phyloP scores from a whole-genome alignment of 1,139 yeast species.

The Petasospora rhodanensis region DNA sequence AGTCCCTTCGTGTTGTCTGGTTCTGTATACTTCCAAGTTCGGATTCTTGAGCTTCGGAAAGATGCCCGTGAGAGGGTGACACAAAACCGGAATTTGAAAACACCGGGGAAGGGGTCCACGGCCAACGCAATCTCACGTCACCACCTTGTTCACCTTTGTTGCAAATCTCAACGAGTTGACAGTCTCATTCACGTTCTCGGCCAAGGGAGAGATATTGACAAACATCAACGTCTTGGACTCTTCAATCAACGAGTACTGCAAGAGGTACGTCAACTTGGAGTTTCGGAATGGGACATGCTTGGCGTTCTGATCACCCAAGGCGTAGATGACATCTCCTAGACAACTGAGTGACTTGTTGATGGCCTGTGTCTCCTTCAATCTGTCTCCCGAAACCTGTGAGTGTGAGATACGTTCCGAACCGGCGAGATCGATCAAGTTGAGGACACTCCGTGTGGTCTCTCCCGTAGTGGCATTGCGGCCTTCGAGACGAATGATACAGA shows the following conservation, averaged over 20 bases:
- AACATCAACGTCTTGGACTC: slow-evolving; percentile 90
- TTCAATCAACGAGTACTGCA: slow-evolving; percentile 83
- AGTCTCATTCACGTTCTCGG: slow-evolving; percentile 65
- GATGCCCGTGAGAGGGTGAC: too few species aligned
- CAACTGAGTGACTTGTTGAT: slow-evolving; percentile 87
- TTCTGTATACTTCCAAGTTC: too few species aligned
- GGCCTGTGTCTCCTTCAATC: slow-evolving; percentile 83
- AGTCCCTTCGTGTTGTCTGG: too few species aligned
- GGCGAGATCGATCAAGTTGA: slow-evolving; percentile 78
- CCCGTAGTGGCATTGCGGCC: slow-evolving; percentile 54
- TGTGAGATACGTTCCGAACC: slow-evolving; percentile 83
- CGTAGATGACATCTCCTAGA: slow-evolving; percentile 84
- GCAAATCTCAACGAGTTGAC: slow-evolving; percentile 87
- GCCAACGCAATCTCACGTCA: too few species aligned
- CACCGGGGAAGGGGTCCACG: too few species aligned
- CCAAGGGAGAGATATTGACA: slow-evolving; percentile 77
- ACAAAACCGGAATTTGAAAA: too few species aligned
- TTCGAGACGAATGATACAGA: slow-evolving; percentile 58
- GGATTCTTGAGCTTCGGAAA: too few species aligned
- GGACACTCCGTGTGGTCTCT: slow-evolving; percentile 50
- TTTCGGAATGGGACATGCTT: slow-evolving; percentile 55
- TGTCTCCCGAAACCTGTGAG: slow-evolving; percentile 74
- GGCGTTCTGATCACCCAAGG: slow-evolving; percentile 44
- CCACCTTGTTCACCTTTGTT: slow-evolving; percentile 65
- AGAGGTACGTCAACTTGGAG: slow-evolving; percentile 66